Evolutionary conservation across 352 stramenopile species (phyloP), one percentile per base, ranked within the genome.

Genomic region (Phytophthora parvispora): DNA sequence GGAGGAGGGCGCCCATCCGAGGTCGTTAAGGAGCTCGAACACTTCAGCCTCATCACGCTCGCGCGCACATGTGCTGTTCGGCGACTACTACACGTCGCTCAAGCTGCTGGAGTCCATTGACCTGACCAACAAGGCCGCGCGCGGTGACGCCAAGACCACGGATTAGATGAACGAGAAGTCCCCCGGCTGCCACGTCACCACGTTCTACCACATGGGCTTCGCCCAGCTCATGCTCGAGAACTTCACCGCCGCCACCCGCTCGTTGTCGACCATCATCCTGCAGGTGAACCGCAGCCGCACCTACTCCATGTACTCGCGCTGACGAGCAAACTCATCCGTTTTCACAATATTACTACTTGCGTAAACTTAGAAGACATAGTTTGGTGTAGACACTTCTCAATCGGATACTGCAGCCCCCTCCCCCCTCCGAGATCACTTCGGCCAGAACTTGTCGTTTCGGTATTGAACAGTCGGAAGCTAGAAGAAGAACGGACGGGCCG

Each of bases 171-270:
- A 98, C 79, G 86, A 96, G 52, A 95, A 94, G 63, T 93, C 98
- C 43, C 95, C 98, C 48, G 78, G 87, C 25, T 98, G 94, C 63
- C 91, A 98, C 63, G 80, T 99, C 18, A 99, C 94, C 57, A 81
- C 99, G 32, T 96, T 98, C 57, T 99, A 99, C 83, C 98, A 99
- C 91, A 95, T 98, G 60, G 97, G 98, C 25, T 97, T 99, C 38
- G 90, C 92, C 13, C 98, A 99, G 82, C 86, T 99, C 69, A 99
- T 99, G 97, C 84, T 99, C 48, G 88, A 98, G 74, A 92, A 98
- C 61, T 99, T 99, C 86, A 92, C 96, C 51, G 94, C 98, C 52
- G 92, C 97, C 15, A 92, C 95, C 55, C 87, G 85, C 53, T 95
- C 89, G 48, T 95, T 97, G 75, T 93, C 87, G 77, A 95, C 89